phyloP scores from a whole-genome alignment of 495 filamentous ascomycete genomes.

The Penicillium mononematosum region DNA sequence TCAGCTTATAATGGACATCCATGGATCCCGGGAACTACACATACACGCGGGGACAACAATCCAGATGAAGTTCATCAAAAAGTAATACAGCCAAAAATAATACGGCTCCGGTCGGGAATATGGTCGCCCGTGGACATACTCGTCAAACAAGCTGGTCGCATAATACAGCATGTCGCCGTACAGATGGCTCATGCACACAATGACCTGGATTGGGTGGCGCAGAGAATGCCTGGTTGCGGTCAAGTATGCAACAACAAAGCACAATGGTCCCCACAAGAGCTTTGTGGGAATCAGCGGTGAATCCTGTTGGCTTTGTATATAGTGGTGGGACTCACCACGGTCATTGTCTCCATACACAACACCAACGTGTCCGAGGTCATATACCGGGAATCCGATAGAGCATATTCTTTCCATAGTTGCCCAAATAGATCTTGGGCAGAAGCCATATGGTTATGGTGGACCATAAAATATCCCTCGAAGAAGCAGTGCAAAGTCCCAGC shows the following conservation, averaged over 20 bases:
- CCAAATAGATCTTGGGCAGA: constrained; percentile 63
- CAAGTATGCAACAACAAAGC: constrained; percentile 60
- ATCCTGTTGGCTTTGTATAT: constrained; percentile 1
- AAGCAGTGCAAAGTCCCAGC: constrained; percentile 69
- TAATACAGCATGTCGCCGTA: constrained; percentile 89
- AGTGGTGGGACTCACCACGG: constrained; percentile 56
- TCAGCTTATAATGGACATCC: constrained; percentile 10
- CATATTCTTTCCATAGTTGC: constrained; percentile 89
- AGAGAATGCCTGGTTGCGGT: constrained; percentile 58
- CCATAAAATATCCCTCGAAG: constrained; percentile 83
- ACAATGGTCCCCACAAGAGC: constrained; percentile 80
- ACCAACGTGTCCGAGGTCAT: constrained; percentile 77
- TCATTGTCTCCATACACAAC: constrained; percentile 80
- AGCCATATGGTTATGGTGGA: constrained; percentile 61
- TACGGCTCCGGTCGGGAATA: constrained; percentile 74
- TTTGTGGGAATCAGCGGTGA: constrained; percentile 28
- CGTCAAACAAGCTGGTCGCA: constrained; percentile 71
- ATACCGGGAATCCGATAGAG: constrained; percentile 79
- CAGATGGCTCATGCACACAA: constrained; percentile 76
- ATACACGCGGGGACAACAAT: constrained; percentile 67
- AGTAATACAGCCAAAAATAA: constrained; percentile 89
- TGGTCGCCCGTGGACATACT: constrained; percentile 51
- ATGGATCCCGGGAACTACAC: constrained; percentile 15
- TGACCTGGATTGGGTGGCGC: constrained; percentile 68
- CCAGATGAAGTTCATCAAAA: constrained; percentile 86